phyloP scores from a whole-genome alignment of 306 rosid genomes.

The Gleditsia sinensis region DNA sequence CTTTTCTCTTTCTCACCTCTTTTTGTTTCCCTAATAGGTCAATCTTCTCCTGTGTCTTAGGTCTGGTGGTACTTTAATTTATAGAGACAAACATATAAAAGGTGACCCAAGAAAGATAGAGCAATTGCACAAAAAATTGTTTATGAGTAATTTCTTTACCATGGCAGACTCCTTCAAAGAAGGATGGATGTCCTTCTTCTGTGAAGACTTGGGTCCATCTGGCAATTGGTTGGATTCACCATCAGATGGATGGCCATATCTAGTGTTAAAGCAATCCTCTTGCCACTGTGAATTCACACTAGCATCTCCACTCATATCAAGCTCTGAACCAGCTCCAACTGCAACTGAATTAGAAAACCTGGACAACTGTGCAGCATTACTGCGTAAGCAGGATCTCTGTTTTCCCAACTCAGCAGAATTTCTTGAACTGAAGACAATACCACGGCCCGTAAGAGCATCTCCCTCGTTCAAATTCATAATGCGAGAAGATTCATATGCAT shows the following conservation, averaged over 20 bases:
- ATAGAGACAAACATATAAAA: neutral
- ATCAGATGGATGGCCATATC: constrained; percentile 51
- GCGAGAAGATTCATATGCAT: constrained; percentile 54
- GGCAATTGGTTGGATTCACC: constrained; percentile 59
- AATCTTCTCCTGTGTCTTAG: neutral
- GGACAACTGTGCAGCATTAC: constrained; percentile 50
- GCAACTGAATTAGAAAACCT: constrained; percentile 76
- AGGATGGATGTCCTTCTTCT: constrained; percentile 51
- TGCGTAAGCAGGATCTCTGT: constrained; percentile 48
- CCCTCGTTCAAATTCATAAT: constrained; percentile 48
- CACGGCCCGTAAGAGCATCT: constrained; percentile 34
- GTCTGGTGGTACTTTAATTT: neutral
- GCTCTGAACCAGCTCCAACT: constrained; percentile 52
- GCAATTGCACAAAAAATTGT: constrained; percentile 13
- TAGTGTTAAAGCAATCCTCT: constrained; percentile 48
- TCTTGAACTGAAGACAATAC: constrained; percentile 10
- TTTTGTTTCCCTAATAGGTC: neutral
- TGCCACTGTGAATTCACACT: constrained; percentile 61
- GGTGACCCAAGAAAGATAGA: neutral
- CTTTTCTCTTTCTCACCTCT: neutral
- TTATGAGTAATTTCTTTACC: constrained; percentile 49
- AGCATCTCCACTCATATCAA: constrained; percentile 51
- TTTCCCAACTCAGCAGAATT: constrained; percentile 47
- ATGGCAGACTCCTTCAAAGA: constrained; percentile 48
- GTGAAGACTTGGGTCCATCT: constrained; percentile 50